phyloP scores from a whole-genome alignment of 441 rosid genomes.

The Raphanus hybrid region DNA sequence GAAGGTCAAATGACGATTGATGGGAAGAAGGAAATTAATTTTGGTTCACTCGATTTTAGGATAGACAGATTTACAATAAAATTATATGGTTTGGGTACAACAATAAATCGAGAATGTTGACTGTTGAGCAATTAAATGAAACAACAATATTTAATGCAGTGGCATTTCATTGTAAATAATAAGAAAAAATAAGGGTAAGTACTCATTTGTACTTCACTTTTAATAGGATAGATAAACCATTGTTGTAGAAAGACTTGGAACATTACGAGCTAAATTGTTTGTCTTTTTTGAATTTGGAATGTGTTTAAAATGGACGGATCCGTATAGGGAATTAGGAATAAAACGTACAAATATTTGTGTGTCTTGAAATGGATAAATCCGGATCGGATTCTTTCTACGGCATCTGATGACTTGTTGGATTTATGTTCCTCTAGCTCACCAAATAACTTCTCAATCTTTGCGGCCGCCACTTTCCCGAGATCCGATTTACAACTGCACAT shows the following conservation, averaged over 20 bases:
- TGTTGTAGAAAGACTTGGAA: neutral
- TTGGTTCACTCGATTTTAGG: too few species aligned
- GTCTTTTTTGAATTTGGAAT: neutral
- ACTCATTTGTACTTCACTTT: too few species aligned
- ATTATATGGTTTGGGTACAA: too few species aligned
- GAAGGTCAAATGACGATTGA: too few species aligned
- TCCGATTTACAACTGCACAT: slow-evolving; percentile 57
- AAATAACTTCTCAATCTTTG: slow-evolving; percentile 71
- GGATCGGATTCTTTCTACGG: slow-evolving; percentile 37
- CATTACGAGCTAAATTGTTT: neutral
- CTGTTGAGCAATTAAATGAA: too few species aligned
- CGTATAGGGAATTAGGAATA: slow-evolving; percentile 1
- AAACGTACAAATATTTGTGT: slow-evolving; percentile 48
- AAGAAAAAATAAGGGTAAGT: too few species aligned
- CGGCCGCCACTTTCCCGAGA: slow-evolving; percentile 70
- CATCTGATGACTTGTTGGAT: slow-evolving; percentile 40
- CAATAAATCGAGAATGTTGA: too few species aligned
- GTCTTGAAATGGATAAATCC: slow-evolving; percentile 52
- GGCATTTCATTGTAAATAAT: too few species aligned
- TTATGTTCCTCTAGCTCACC: slow-evolving; percentile 63
- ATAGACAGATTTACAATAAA: too few species aligned
- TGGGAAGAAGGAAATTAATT: too few species aligned
- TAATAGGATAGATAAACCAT: too few species aligned
- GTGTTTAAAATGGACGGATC: slow-evolving; percentile 3
- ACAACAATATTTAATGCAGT: too few species aligned